These are phyloP conservation scores for Fusarium scirpi DNA, from an alignment of 2,329 filamentous ascomycete genomes.

Conservation along the genomic window DNA sequence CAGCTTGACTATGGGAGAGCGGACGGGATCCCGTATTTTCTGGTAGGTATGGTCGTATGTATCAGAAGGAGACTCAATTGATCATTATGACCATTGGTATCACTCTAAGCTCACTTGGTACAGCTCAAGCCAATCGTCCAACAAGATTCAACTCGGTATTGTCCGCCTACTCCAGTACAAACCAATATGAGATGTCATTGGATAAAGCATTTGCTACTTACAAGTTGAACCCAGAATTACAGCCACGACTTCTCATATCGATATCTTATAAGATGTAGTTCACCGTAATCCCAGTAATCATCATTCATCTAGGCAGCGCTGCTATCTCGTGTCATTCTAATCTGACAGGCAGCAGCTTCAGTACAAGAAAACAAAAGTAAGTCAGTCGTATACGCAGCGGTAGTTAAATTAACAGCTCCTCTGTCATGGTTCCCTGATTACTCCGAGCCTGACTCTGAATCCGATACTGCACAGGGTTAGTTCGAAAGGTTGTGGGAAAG, in stretches of 20 bases:
- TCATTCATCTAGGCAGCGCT: background rate
- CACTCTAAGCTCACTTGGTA: background rate
- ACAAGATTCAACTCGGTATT: background rate
- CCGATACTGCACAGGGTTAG: background rate
- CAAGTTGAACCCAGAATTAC: background rate
- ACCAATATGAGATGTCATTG: background rate
- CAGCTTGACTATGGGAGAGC: background rate
- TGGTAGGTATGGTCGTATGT: background rate
- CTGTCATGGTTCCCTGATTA: background rate
- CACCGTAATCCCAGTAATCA: background rate
- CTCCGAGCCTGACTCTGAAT: background rate
- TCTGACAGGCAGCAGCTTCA: background rate
- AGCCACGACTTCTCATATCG: background rate
- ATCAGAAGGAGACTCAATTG: background rate
- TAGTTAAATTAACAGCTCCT: background rate
- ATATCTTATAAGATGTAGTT: background rate
- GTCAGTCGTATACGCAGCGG: background rate
- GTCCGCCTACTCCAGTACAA: background rate
- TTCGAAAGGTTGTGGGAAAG: background rate
- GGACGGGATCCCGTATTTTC: background rate
- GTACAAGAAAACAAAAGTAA: background rate
- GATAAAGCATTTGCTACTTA: background rate
- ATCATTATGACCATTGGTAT: background rate
- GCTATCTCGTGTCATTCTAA: background rate
- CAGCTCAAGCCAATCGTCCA: background rate